Percentiles rank a stretch among this genome's conserved stretches.
Conservation (phyloP, 2,329 filamentous ascomycete genomes). For the Cryphonectria nitschkei region DNA sequence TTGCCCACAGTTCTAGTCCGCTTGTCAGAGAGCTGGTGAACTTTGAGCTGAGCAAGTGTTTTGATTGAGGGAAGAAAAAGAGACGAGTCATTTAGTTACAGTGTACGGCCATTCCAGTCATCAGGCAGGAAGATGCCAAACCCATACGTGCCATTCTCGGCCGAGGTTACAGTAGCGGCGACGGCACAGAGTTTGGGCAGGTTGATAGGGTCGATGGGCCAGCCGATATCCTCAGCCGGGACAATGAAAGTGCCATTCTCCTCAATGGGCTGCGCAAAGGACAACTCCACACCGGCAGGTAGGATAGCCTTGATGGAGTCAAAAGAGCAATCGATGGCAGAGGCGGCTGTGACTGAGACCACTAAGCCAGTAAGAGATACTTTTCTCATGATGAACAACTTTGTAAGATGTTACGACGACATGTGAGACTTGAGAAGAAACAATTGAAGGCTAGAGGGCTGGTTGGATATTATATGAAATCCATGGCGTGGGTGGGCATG, state of each 20-base stretch:
- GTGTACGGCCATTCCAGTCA: neutral
- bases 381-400: neutral
- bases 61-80: neutral
- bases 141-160: neutral
- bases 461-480: neutral
- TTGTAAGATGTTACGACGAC: neutral
- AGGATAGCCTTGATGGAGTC: neutral
- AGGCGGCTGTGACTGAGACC: neutral
- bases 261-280: neutral
- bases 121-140: neutral
- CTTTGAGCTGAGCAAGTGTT: neutral
- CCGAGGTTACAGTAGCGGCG: neutral
- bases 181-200: slow-evolving; percentile 2
- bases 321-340: neutral
- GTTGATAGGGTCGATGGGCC: neutral
- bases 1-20: slow-evolving; percentile 29
- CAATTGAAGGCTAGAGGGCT: neutral
- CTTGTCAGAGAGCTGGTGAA: neutral
- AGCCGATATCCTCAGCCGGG: neutral
- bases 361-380: neutral
- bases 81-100: neutral
- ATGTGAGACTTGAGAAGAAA: neutral
- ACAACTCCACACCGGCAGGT: neutral
- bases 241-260: slow-evolving; percentile 1
- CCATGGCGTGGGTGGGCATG: neutral